A percentile compares a stretch with the other conserved stretches of the same genome.
phyloP scores from a whole-genome alignment of 371 early-diverging fungal species.

The Mortierella sp. region DNA sequence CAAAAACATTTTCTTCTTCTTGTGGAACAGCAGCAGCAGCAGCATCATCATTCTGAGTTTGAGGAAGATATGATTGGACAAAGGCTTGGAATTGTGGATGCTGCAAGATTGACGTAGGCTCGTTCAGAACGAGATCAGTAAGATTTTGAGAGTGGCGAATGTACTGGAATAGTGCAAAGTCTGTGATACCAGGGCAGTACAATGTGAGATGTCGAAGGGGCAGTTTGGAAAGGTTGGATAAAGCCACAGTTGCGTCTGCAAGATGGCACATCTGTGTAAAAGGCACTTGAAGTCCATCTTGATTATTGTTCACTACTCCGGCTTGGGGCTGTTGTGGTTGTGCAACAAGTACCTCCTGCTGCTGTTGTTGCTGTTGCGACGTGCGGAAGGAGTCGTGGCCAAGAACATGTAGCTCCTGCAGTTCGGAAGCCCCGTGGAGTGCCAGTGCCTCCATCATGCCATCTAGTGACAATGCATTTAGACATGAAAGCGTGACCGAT shows the following conservation, averaged over 20 bases:
- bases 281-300: conserved; percentile 20
- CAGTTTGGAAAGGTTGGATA: conserved; percentile 33
- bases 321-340: conserved; percentile 8
- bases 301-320: conserved; percentile 5
- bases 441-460: conserved; percentile 39
- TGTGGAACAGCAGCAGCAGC: neutral
- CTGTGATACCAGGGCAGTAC: conserved; percentile 54
- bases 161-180: conserved; percentile 42
- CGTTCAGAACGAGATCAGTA: conserved; percentile 42
- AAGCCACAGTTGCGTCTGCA: conserved; percentile 19
- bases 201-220: conserved; percentile 46
- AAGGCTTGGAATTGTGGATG: conserved; percentile 44
- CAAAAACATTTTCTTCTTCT: neutral
- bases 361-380: conserved; percentile 21
- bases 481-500: conserved; percentile 47
- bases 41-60: neutral
- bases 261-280: conserved; percentile 48
- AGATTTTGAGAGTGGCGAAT: conserved; percentile 23
- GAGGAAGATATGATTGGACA: conserved; percentile 26
- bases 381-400: conserved; percentile 37
- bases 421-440: conserved; percentile 2
- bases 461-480: conserved; percentile 33
- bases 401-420: conserved; percentile 50
- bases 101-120: conserved; percentile 48
- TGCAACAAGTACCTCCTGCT: conserved; percentile 5